These are phyloP conservation scores for Rickenella mellea DNA, from an alignment of 768 basidiomycete genomes.

Conservation along the genomic window DNA sequence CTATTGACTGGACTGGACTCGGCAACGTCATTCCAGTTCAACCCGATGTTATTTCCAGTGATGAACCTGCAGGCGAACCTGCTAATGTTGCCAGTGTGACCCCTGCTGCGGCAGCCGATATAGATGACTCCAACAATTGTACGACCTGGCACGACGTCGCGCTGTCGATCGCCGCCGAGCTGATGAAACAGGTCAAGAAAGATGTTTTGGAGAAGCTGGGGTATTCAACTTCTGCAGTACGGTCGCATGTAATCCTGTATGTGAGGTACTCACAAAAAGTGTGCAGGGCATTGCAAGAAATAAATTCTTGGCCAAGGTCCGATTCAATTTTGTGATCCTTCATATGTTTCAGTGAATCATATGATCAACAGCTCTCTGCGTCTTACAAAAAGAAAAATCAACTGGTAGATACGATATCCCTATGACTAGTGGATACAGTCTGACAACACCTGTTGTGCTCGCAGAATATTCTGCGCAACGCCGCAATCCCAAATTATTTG, in stretches of 20 bases:
- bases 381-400: constrained; percentile 87
- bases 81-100: constrained; percentile 7
- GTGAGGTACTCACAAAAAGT: background rate
- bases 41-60: constrained; percentile 11
- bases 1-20: constrained; percentile 47
- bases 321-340: background rate
- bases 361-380: constrained; percentile 56
- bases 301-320: constrained; percentile 90
- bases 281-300: constrained; percentile 83
- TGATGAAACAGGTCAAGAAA: constrained; percentile 68
- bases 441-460: constrained; percentile 1
- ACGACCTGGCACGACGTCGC: constrained; percentile 90
- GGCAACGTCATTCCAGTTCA: constrained; percentile 57
- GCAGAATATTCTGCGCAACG: constrained; percentile 77
- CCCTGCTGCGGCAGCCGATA: constrained; percentile 6
- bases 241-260: constrained; percentile 20
- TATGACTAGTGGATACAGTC: background rate
- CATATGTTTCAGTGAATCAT: constrained; percentile 1
- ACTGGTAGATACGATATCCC: constrained; percentile 44
- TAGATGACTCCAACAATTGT: constrained; percentile 23
- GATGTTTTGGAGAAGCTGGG: constrained; percentile 64
- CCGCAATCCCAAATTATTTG: constrained; percentile 78
- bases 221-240: constrained; percentile 89
- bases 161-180: constrained; percentile 76
- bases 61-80: constrained; percentile 1